A percentile compares a stretch with the other conserved stretches of the same genome.
These are phyloP conservation scores for Eustoma russellianum DNA, from an alignment of 257 asterid genomes.

Conservation along the genomic window DNA sequence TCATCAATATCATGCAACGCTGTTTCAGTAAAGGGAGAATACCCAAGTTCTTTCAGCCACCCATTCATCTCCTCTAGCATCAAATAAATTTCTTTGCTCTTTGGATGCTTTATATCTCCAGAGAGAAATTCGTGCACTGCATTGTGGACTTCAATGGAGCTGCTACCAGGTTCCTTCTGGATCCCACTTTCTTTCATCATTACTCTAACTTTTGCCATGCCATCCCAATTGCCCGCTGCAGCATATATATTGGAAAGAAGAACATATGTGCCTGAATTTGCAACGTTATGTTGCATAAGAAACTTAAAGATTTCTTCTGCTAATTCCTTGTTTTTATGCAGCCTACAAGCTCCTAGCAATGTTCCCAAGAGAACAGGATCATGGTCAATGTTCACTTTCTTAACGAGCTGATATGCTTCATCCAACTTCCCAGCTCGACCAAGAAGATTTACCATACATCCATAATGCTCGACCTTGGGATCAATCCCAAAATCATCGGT, in stretches of 20 bases:
- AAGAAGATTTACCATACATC: slow-evolving; percentile 12
- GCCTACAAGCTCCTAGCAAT: slow-evolving; percentile 12
- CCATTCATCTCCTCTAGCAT: slow-evolving; percentile 11
- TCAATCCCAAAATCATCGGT: slow-evolving; percentile 4
- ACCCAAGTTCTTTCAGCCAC: slow-evolving; percentile 13
- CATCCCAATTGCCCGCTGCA: slow-evolving; percentile 7
- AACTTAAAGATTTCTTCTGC: slow-evolving; percentile 5
- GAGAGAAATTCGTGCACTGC: slow-evolving; percentile 8
- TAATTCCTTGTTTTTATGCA: slow-evolving; percentile 6
- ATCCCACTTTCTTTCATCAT: slow-evolving; percentile 7
- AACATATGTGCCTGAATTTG: slow-evolving; percentile 4
- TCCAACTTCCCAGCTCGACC: slow-evolving; percentile 11
- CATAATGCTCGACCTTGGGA: slow-evolving; percentile 9
- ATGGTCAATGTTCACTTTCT: background rate
- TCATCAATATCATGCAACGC: slow-evolving; percentile 12
- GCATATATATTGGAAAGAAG: slow-evolving; percentile 11
- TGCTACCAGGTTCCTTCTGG: slow-evolving; percentile 10
- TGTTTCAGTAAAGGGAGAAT: slow-evolving; percentile 7
- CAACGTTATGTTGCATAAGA: slow-evolving; percentile 4
- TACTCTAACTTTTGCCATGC: slow-evolving; percentile 3
- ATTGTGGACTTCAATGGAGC: slow-evolving; percentile 10
- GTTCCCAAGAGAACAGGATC: slow-evolving; percentile 14
- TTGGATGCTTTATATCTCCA: slow-evolving; percentile 6
- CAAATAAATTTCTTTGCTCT: slow-evolving; percentile 1
- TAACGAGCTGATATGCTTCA: slow-evolving; percentile 12